Evolutionary conservation across 2,329 filamentous ascomycete species (phyloP), one percentile per base, ranked within the genome.

Genomic region (Hypoxylon sp.): DNA sequence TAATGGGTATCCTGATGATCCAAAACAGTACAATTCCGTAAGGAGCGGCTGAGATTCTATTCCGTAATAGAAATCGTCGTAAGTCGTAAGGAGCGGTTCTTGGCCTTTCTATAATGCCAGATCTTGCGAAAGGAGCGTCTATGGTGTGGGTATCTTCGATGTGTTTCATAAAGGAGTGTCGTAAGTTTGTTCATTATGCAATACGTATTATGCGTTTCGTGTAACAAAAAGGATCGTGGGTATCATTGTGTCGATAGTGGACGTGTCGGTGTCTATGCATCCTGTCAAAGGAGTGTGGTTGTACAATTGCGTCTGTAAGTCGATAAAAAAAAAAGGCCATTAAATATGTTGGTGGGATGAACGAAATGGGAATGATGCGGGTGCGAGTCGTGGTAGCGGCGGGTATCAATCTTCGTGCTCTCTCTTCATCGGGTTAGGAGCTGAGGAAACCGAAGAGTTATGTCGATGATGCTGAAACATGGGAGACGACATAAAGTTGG

Each of bases 81-180:
- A 63, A 70, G 46, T 72, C 70, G 63, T 73, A 74, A 72, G 70
- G 69, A 73, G 67, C 58, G 62, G 71, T 53, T n/a, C 46, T 54
- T 49, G 65, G 67, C 69, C 68, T 64, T 66, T 70, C 64, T 72
- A 70, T 70, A 67, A 68, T 69, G 64, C 62, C 58, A 50, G 65
- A 60, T 64, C 67, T 67, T 69, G 67, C 53, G 67, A 64, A 79
- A 79, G 75, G 77, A 80, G 71, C 70, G 78, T 80, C 74, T 79
- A 78, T 72, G n/a, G 27, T 69, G 3, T 72, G 74, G 75, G 76
- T 77, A 77, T 78, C 73, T 70, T 73, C 58, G 51, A 63, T 64
- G 52, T 63, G n/a, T 67, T 64, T 74, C 69, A 64, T 72, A 72
- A 72, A 77, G 72, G 75, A 77, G 69, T 55, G 74, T 71, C 70